Evolutionary conservation across 352 stramenopile species (phyloP), one percentile per base, ranked within the genome.

Genomic region (Sclerospora graminicola): DNA sequence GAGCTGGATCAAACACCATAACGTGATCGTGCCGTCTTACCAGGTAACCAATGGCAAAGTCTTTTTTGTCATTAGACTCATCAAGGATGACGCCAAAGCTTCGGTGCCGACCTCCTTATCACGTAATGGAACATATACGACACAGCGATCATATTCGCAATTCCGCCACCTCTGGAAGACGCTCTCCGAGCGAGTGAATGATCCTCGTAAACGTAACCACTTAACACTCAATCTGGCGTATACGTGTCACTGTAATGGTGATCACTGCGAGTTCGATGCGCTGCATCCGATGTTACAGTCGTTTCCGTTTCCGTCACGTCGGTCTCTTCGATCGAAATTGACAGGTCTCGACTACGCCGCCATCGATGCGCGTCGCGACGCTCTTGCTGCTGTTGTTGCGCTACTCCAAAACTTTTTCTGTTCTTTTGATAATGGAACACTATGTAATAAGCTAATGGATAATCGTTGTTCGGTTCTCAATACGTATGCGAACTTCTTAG

Each of bases 111-210:
- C 32, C 9, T 57, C 37, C 1, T 23, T 42, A 8, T 48, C 52
- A 29, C 35, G 35, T 26, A 60, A 37, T 35, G 51, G 29, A 9
- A 46, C 51, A 29, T 66, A 47, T 37, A 71, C 51, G 28, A 64
- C 66, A 5, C 42, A 64, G 37, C 58, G 66, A 36, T 75, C 66
- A 1, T 74, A 73, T 38, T 70, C 64, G 27, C 71, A 82, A 28
- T 87, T 87, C 57, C 69, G 70, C n/a, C 54, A 41, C 8, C 54
- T 87, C 23, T 70, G 75, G 46, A 68, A 70, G 35, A 54, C 54
- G 41, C 63, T 87, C 16, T 32, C 39, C 1, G 24, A 53, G 10
- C 49, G 31, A 23, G 21, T 58, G 7, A 51, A 49, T 24, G 52
- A 55, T 23, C 33, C 41, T 26, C 9, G 19, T 10, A 21, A 15